Base-by-base conservation (phyloP, 2,329 filamentous ascomycete species). In the Diaporthe destruens region DNA sequence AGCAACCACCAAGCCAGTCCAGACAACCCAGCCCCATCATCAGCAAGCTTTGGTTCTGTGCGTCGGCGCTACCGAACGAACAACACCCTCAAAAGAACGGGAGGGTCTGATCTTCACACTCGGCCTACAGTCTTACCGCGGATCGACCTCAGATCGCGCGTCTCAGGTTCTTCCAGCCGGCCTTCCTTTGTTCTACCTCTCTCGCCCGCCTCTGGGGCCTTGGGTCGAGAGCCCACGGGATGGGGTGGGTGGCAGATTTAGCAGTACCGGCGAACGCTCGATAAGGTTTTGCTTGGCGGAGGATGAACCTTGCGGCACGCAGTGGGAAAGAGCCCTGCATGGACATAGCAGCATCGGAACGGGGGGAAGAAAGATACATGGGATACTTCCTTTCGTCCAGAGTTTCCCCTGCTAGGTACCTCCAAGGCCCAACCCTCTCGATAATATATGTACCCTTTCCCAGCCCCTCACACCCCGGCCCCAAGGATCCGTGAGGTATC, bases 241-340 rank as follows among this genome's bases (percentile, higher is more conserved):
- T 29, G 57, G 3, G 3, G 25, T 49, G 42, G 42, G 55, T 23
- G 44, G 16, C 44, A 65, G 34, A 51, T 36, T 65, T 65, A 36
- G 29, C 61, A n/a, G 16, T 23, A 2, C 61, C n/a, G 29, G 44
- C 44, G 61, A 51, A 65, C 61, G 36, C 47, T 53, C 61, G 61
- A 66, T 66, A 66, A 66, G 61, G 61, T 66, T 66, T 66, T 53
- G 7, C 61, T 66, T 53, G 61, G 61, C 61, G 44, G 32, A 8
- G 6, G 61, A 47, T 53, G 34, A 29, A 20, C 53, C 25, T 32
- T 55, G 53, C 34, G 25, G 54, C 18, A 36, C 20, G 39, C 16
- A 18, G 12, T 14, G 16, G 14, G 6, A n/a, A n/a, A 42, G 36
- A 39, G 36, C 36, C 36, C 36, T 47, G 44, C 18, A 47, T 51